Percentiles rank a stretch among this genome's conserved stretches.
Evolutionary conservation across 169 alveolate genomes (phyloP).

Genomic region (Eimeria praecox): DNA sequence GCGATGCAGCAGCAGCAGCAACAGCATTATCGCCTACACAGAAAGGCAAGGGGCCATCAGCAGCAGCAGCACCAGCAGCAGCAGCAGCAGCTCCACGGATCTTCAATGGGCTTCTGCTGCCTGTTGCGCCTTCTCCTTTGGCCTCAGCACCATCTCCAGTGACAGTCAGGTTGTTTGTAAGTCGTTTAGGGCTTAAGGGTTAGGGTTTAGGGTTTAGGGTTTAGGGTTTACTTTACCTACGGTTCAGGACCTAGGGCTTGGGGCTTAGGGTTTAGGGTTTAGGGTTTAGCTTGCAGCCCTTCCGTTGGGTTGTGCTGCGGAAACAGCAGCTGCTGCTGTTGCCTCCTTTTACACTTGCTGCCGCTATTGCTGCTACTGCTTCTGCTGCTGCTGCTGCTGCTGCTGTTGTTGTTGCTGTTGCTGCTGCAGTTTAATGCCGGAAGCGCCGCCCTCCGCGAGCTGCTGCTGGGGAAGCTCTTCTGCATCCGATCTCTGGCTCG

Average conservation of each 20-base stretch:
- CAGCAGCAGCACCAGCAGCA: neutral
- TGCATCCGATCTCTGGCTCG: neutral
- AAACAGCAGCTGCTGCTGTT: neutral
- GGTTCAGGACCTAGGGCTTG: neutral
- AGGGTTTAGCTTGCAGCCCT: neutral
- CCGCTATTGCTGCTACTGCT: conserved; percentile 22
- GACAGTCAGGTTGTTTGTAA: neutral
- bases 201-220: conserved; percentile 25
- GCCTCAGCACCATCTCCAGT: conserved; percentile 19
- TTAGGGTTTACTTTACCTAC: too few species aligned
- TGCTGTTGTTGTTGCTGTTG: conserved; percentile 21
- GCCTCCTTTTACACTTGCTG: neutral
- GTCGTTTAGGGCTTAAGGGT: neutral
- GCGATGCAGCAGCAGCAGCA: conserved; percentile 19
- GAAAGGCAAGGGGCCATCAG: neutral
- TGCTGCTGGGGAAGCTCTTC: conserved; percentile 24
- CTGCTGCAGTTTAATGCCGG: conserved; percentile 63
- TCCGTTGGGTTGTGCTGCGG: neutral
- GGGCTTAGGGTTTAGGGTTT: neutral
- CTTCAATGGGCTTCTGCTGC: conserved; percentile 23
- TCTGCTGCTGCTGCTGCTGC: conserved; percentile 30
- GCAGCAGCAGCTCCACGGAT: conserved; percentile 32
- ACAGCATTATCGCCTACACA: neutral
- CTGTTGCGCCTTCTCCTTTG: neutral
- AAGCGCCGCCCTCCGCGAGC: conserved; percentile 3